Conservation (phyloP, 2,329 filamentous ascomycete species). For the Cladosporium cucumerinum region DNA sequence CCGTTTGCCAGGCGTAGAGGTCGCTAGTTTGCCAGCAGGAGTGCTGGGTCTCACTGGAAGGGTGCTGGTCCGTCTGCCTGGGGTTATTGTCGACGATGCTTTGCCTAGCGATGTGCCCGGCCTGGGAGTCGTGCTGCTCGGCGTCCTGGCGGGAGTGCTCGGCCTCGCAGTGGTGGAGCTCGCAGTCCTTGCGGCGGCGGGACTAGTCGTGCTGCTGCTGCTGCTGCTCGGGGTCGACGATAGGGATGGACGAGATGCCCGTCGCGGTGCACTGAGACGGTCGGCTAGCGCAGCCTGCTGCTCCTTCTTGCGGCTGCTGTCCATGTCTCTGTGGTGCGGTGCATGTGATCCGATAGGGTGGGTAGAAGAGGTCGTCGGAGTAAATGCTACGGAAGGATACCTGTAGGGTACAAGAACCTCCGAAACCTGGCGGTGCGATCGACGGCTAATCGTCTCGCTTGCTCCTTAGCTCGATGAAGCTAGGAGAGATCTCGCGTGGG, state of each 20-base stretch:
- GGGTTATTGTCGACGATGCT: not conserved
- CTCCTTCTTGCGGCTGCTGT: slow-evolving; percentile 10
- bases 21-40: not conserved
- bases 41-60: slow-evolving; percentile 8
- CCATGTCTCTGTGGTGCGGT: slow-evolving; percentile 9
- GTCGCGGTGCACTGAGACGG: slow-evolving; percentile 15
- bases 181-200: not conserved
- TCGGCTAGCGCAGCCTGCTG: slow-evolving; percentile 15
- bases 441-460: no score
- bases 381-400: not conserved
- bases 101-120: not conserved
- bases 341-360: not conserved
- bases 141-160: slow-evolving; percentile 4
- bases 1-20: not conserved
- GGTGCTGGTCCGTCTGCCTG: slow-evolving; percentile 5
- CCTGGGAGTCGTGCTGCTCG: not conserved
- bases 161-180: slow-evolving; percentile 6
- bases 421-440: no score
- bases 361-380: not conserved
- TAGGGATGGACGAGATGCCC: slow-evolving; percentile 3
- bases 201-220: not conserved
- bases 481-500: no score
- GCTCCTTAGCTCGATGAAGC: no score
- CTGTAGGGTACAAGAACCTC: no score
- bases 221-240: not conserved